Base-by-base conservation (phyloP, 441 rosid genomes). In the Cnidoscolus chayamansa region DNA sequence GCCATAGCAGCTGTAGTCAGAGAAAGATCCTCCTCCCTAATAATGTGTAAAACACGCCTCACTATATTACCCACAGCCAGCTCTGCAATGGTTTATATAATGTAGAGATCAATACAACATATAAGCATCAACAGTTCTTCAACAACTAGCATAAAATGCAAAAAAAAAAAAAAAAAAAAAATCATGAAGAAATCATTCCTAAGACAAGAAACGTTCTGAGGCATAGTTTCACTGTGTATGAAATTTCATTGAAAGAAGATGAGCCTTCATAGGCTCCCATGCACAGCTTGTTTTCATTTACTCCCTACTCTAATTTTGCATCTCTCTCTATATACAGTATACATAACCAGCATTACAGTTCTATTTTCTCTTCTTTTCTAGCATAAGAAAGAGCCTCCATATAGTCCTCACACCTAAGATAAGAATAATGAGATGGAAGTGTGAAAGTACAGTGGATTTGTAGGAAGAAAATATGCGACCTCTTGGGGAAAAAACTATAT, bases 1-100 rank as follows among this genome's bases (percentile, higher is more conserved):
- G 75, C 87, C 77, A 93, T 78, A 51, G 97, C 90, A 79, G 89
- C 97, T 3, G 91, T 85, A 1, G 88, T 70, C 48, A 90, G 79
- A 49, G 97, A 87, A 43, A 90, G 87, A 83, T 96, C 91, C 83
- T 96, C 99, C 81, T 93, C 99, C 77, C 98, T 88, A 70, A 96
- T 90, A 66, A 93, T 93, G 80, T 96, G 90, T 87, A 96, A 86
- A 79, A 93, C 92, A 67, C 97, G 92, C 83, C 97, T 89, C 74
- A 93, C 98, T 72, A 93, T 88, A 78, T 93, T 93, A 50, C 99
- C 99, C 65, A 96, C 97, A n/a, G 96, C 97, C 84, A 93, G 88
- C 92, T 96, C 99, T 96, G 90, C 89, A 84, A 74, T 32, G 37
- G 19, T 25, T 32, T 15, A 77, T 11, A 63, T 2, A 60, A 10